Percentiles rank a stretch among this genome's conserved stretches.
phyloP scores from a whole-genome alignment of 1,284 basidiomycete genomes.

The Rhizoctonia solani region DNA sequence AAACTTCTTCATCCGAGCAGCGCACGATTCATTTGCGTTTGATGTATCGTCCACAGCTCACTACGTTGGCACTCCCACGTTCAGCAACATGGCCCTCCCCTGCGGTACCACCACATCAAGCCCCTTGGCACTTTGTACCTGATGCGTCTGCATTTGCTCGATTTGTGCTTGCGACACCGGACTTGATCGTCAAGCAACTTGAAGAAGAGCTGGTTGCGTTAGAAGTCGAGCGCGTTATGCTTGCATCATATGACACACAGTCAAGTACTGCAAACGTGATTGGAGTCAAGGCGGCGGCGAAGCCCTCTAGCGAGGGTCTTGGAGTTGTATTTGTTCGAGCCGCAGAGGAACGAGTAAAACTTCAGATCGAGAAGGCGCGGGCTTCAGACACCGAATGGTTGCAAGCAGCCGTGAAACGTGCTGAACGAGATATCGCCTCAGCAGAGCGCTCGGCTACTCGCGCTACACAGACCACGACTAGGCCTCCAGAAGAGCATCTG shows the following conservation, averaged over 20 bases:
- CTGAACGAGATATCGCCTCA: constrained; percentile 49
- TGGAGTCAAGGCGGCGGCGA: constrained; percentile 21
- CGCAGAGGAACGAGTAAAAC: constrained; percentile 73
- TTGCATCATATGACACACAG: constrained; percentile 44
- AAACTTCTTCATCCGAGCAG: constrained; percentile 51
- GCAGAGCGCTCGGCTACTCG: constrained; percentile 44
- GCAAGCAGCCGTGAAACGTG: constrained; percentile 61
- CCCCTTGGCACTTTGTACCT: constrained; percentile 94
- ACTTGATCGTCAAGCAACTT: constrained; percentile 76
- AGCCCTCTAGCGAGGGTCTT: constrained; percentile 55
- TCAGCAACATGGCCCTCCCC: constrained; percentile 94
- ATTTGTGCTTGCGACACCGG: constrained; percentile 95
- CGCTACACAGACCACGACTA: constrained; percentile 33
- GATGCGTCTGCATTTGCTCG: constrained; percentile 88
- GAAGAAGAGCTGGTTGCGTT: constrained; percentile 76
- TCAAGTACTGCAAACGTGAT: constrained; percentile 6
- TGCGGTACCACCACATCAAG: constrained; percentile 84
- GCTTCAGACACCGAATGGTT: constrained; percentile 70
- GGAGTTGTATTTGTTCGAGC: constrained; percentile 79
- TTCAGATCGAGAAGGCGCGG: constrained; percentile 76
- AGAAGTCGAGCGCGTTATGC: constrained; percentile 63
- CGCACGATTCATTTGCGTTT: constrained; percentile 75
- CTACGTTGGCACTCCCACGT: constrained; percentile 92
- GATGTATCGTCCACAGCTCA: constrained; percentile 91
- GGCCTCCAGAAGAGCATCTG: neutral